Base-by-base conservation (phyloP, 1,284 basidiomycete genomes). In the Sanghuangporus sanghuang region DNA sequence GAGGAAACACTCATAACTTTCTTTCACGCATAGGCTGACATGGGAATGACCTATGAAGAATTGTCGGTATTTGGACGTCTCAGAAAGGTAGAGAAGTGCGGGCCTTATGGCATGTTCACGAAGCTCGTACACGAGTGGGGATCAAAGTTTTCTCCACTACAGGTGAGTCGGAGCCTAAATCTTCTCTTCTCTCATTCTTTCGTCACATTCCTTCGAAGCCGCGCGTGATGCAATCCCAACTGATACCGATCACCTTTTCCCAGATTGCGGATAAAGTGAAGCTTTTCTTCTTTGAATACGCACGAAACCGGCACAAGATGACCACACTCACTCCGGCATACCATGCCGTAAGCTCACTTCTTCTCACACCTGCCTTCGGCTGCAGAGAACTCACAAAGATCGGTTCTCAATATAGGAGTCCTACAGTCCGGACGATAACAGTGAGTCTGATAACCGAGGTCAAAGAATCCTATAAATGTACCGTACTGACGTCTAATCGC, bases 1-100 rank as follows among this genome's bases (percentile, higher is more conserved):
- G 40, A 54, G 61, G 39, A 53, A 42, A 42, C 53, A 57, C 27
- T 27, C 39, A 39, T 38, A 49, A 32, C 21, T 44, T 36, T 21
- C 32, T 52, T 32, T 48, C 8, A 50, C 21, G 14, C 57, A 40
- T 21, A 93, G 90, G 93, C 87, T 9, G 96, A 98, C 71, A 96
- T 97, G 95, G 97, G 96, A 23, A 98, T 99, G 96, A 98, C 96
- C 1, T 99, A 99, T 74, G 93, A 99, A 71, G 96, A 99, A 72
- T 83, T 99, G 16, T 95, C 92, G 6, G 85, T 95, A 32, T 97
- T 96, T 71, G 97, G 96, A 36, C 82, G 95, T 39, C 81, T 99
- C 44, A 86, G 97, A 63, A 99, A 99, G 77, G 87, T 97, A 38
- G 93, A 96, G 71, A 98, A 98, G 77, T 96, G 94, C 70, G 97